phyloP scores from a whole-genome alignment of 352 stramenopile genomes.

The Detonula confervacea region DNA sequence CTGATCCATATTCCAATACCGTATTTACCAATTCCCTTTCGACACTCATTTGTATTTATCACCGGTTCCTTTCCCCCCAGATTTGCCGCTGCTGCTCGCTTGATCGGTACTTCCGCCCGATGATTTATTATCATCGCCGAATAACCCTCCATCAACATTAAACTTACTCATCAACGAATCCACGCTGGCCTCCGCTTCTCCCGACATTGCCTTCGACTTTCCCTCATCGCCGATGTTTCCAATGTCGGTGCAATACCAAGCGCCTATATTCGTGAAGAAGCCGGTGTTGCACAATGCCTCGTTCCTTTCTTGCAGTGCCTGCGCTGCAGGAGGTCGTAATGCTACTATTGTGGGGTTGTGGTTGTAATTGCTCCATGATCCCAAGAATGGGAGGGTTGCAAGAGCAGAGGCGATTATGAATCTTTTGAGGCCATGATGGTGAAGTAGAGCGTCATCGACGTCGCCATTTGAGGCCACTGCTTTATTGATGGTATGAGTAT shows the following conservation, averaged over 20 bases:
- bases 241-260: constrained; percentile 78
- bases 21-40: no score
- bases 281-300: constrained; percentile 74
- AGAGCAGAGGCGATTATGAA: neutral
- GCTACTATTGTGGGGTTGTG: neutral
- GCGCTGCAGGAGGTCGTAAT: constrained; percentile 26
- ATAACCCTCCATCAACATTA: constrained; percentile 35
- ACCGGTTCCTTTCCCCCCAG: no score
- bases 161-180: constrained; percentile 64
- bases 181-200: constrained; percentile 23
- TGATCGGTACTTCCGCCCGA: no score
- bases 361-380: no score
- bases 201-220: constrained; percentile 32
- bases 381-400: neutral
- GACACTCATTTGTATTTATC: no score
- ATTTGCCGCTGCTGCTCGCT: no score
- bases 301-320: constrained; percentile 65
- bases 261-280: constrained; percentile 76
- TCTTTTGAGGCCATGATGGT: neutral
- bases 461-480: no score
- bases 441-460: no score
- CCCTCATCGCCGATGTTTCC: constrained; percentile 79
- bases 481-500: no score
- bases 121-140: no score
- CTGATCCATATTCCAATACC: no score